Percentiles rank a stretch among this genome's conserved stretches.
phyloP scores from a whole-genome alignment of 192 early-diverging fungal species.

The Coemansia sp. region DNA sequence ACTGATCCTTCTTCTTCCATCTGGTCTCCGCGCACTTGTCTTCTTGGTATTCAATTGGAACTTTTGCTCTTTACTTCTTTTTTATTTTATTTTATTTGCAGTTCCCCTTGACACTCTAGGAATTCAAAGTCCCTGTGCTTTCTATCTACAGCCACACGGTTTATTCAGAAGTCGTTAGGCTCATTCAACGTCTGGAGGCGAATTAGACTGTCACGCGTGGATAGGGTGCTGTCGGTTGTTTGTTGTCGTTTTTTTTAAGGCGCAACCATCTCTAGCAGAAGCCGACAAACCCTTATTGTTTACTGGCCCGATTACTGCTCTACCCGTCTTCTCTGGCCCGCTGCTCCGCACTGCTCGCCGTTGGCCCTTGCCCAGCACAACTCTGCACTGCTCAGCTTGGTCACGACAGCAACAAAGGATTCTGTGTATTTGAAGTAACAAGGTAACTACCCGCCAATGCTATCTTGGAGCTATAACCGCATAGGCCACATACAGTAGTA shows the following conservation, averaged over 20 bases:
- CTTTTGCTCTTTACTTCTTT: not conserved
- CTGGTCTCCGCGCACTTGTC: constrained; percentile 5
- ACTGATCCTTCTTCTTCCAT: not conserved
- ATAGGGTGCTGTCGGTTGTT: not conserved
- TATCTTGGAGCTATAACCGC: not conserved
- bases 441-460: not conserved
- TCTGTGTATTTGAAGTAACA: not conserved
- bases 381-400: not conserved
- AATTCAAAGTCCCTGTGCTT: not conserved
- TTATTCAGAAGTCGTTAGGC: not conserved
- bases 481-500: not conserved
- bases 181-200: not conserved
- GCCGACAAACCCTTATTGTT: not conserved
- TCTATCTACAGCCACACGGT: not conserved
- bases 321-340: constrained; percentile 1
- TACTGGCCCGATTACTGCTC: constrained; percentile 7
- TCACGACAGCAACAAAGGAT: not conserved
- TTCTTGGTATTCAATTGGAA: constrained; percentile 9
- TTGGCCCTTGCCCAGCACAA: not conserved
- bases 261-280: not conserved
- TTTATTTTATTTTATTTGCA: not conserved
- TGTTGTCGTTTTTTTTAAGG: not conserved
- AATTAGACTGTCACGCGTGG: not conserved
- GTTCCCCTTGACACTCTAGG: not conserved
- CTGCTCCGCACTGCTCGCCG: constrained; percentile 1